Base-by-base conservation (phyloP, 1,284 basidiomycete genomes). In the Pterulicium gracile region DNA sequence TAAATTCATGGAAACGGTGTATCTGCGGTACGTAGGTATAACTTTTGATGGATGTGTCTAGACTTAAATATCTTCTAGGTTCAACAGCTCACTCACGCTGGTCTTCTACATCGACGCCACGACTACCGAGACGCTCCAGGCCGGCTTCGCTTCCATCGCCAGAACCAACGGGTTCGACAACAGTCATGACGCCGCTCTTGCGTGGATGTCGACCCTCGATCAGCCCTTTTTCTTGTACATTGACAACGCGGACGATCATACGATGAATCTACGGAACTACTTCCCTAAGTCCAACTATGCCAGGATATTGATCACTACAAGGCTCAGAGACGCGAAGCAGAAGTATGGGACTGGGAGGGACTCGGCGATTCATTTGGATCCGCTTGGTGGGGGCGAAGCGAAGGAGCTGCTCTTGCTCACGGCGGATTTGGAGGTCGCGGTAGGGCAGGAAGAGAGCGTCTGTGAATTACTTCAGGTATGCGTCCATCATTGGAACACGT, bases 81-180 rank as follows among this genome's bases (percentile, higher is more conserved):
- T n/a, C n/a, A n/a, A n/a, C n/a, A n/a, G n/a, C n/a, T n/a, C n/a
- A n/a, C n/a, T n/a, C n/a, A n/a, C n/a, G n/a, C n/a, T 4, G 42
- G 42, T 43, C 18, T 43, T 43, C 42, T 43, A 21, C 42, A 21
- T 43, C 23, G 42, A 43, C 20, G 42, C 42, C n/a, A 22, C 20
- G 12, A 24, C 19, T 5, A 43, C 19, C 10, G 13, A 10, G 4
- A 24, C 42, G 4, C 42, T 43, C 23, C 19, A 43, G 20, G 17
- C 4, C 23, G 20, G 42, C n/a, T 43, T 21, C 20, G 17, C 12
- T 5, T 17, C 42, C 7, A 43, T 43, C 7, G 10, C 42, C 7
- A 43, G n/a, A 17, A 13, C 42, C 13, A 21, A 43, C 13, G 42
- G 23, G 13, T n/a, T 24, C 23, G 42, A 21, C 20, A 17, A 43